A percentile compares a stretch with the other conserved stretches of the same genome.
phyloP scores from a whole-genome alignment of 768 basidiomycete species.

The Russula vinacea region DNA sequence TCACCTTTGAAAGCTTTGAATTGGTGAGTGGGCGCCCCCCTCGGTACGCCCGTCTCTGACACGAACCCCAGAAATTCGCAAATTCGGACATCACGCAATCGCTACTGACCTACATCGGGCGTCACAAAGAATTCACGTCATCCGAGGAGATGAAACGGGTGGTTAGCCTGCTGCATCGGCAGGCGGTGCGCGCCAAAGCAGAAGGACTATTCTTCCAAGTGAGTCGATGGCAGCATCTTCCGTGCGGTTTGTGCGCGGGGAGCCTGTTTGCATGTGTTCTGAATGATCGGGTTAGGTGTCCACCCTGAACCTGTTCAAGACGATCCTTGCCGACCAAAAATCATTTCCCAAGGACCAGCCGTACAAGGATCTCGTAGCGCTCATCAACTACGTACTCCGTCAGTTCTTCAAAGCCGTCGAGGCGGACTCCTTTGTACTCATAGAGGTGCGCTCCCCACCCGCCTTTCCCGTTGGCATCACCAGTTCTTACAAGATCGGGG shows the following conservation, averaged over 20 bases:
- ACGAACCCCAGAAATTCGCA: slow-evolving; percentile 73
- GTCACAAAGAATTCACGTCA: slow-evolving; percentile 77
- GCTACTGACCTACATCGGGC: slow-evolving; percentile 73
- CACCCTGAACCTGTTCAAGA: slow-evolving; percentile 82
- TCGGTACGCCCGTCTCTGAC: slow-evolving; percentile 25
- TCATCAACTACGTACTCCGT: slow-evolving; percentile 84
- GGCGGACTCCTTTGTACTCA: slow-evolving; percentile 79
- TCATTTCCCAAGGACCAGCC: slow-evolving; percentile 75
- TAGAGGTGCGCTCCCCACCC: slow-evolving; percentile 59
- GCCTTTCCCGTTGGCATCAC: not conserved
- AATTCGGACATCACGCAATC: slow-evolving; percentile 82
- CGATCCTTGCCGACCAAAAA: slow-evolving; percentile 77
- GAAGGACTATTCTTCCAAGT: slow-evolving; percentile 97
- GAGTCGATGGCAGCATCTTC: slow-evolving; percentile 31
- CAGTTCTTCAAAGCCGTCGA: slow-evolving; percentile 92
- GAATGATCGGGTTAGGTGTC: slow-evolving; percentile 60
- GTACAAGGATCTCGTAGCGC: slow-evolving; percentile 74
- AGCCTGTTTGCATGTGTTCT: slow-evolving; percentile 9
- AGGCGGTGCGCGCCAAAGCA: slow-evolving; percentile 85
- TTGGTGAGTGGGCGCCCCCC: slow-evolving; percentile 51
- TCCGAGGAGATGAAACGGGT: slow-evolving; percentile 87
- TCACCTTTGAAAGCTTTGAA: slow-evolving; percentile 91
- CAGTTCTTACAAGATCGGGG: not conserved
- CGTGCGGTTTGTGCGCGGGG: slow-evolving; percentile 16
- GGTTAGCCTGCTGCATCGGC: slow-evolving; percentile 85